Conservation (phyloP, 805 yeast genomes). For the Yamadazyma sp. region DNA sequence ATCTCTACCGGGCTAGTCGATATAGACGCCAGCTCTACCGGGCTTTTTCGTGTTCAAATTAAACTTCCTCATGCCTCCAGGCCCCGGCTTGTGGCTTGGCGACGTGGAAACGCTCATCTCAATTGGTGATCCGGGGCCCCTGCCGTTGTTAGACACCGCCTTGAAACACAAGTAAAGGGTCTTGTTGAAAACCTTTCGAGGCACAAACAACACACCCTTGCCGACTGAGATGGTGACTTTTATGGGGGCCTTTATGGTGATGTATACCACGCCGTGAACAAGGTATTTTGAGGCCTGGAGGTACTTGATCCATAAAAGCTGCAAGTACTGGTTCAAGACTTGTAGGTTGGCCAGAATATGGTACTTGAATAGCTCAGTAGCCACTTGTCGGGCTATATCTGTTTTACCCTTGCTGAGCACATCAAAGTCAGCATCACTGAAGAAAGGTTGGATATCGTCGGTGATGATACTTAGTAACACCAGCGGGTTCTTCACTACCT, state of each 20-base stretch:
- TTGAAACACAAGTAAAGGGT: not conserved
- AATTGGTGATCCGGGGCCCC: conserved; percentile 1
- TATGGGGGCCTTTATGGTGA: too few relatives aligned
- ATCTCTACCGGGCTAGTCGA: too few relatives aligned
- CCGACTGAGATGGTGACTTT: too few relatives aligned
- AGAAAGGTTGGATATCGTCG: conserved; percentile 1
- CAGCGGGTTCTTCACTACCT: too few relatives aligned
- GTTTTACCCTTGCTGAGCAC: too few relatives aligned
- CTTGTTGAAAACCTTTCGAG: conserved; percentile 1
- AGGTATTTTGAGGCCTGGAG: too few relatives aligned
- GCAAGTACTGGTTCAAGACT: not conserved
- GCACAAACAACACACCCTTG: not conserved
- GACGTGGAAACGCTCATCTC: not conserved
- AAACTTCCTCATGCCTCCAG: conserved; percentile 16
- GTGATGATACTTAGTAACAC: not conserved
- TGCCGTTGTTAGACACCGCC: not conserved
- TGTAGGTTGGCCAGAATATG: not conserved
- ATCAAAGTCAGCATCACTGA: too few relatives aligned
- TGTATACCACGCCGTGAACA: too few relatives aligned
- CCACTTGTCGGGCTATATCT: too few relatives aligned
- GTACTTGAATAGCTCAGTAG: not conserved
- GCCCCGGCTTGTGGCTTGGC: too few relatives aligned
- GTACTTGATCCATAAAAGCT: too few relatives aligned
- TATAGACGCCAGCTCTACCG: too few relatives aligned
- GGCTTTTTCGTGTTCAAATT: conserved; percentile 9